Conservation (phyloP, 2,329 filamentous ascomycete genomes). For the Ophiocordyceps polyrhachis-furcata region DNA sequence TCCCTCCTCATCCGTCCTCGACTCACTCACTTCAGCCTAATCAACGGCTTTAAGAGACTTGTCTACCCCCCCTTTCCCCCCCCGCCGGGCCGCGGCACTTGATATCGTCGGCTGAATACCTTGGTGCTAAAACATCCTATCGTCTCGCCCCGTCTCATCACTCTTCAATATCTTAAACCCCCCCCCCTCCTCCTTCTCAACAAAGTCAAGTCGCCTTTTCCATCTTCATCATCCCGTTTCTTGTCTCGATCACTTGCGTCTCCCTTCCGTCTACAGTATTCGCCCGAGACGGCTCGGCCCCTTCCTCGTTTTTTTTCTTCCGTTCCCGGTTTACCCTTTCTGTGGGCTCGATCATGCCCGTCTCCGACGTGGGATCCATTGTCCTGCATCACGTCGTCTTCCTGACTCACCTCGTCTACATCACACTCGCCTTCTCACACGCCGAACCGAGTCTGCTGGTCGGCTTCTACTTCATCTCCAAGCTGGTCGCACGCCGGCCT, state of each 20-base stretch:
- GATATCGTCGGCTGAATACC: not conserved
- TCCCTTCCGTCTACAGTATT: not conserved
- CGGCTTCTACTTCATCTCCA: slow-evolving; percentile 27
- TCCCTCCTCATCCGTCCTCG: not conserved
- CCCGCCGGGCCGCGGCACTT: not conserved
- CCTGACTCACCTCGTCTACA: slow-evolving; percentile 32
- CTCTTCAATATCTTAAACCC: not conserved
- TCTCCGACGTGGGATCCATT: slow-evolving; percentile 31
- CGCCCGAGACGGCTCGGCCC: not conserved
- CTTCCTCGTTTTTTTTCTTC: not conserved
- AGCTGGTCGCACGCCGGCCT: slow-evolving; percentile 25
- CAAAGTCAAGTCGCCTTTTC: not conserved
- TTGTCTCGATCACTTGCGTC: not conserved
- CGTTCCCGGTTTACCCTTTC: not conserved
- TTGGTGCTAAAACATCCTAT: not conserved
- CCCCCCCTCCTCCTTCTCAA: not conserved
- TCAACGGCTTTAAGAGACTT: too few species aligned
- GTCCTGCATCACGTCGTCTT: slow-evolving; percentile 33
- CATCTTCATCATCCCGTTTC: not conserved
- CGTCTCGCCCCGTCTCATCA: not conserved
- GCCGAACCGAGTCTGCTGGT: slow-evolving; percentile 28
- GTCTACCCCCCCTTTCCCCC: not conserved
- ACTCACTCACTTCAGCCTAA: not conserved
- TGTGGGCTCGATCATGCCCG: slow-evolving; percentile 20
- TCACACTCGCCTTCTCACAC: slow-evolving; percentile 29